phyloP scores from a whole-genome alignment of 1,284 basidiomycete species.

The Vanrija pseudolonga region DNA sequence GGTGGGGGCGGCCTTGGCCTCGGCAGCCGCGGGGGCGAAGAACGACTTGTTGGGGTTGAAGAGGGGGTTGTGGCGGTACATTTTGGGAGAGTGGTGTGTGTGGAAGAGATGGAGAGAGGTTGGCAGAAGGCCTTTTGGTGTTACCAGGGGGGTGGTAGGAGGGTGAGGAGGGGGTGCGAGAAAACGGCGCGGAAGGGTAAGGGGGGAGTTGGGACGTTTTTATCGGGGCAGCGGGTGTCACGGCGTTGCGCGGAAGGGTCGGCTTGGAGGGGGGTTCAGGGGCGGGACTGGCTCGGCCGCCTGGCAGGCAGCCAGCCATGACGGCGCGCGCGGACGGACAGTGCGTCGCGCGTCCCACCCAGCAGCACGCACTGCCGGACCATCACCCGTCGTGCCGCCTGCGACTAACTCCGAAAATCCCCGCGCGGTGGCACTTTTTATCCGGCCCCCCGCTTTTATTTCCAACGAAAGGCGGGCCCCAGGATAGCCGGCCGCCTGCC shows the following conservation, averaged over 20 bases:
- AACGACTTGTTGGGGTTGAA: conserved; percentile 47
- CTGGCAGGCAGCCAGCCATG: no score
- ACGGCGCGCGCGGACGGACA: no score
- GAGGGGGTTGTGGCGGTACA: conserved; percentile 16
- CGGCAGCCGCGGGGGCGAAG: conserved; percentile 49
- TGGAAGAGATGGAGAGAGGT: background rate
- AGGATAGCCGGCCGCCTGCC: no score
- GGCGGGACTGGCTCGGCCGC: no score
- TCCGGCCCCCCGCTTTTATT: no score
- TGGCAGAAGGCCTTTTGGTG: background rate
- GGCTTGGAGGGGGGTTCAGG: no score
- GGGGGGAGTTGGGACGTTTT: background rate
- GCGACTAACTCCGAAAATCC: conserved; percentile 13
- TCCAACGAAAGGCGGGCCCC: no score
- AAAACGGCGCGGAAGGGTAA: background rate
- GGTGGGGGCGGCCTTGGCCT: conserved; percentile 43
- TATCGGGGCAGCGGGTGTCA: background rate
- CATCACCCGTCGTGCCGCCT: no score
- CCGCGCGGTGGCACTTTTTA: background rate
- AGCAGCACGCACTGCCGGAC: background rate
- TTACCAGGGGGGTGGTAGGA: background rate
- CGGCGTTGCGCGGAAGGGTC: no score
- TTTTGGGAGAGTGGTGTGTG: conserved; percentile 5
- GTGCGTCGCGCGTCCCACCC: background rate
- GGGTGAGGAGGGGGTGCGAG: background rate